These are phyloP conservation scores for Fragaria ananassa DNA, from an alignment of 306 rosid genomes.

Conservation along the genomic window DNA sequence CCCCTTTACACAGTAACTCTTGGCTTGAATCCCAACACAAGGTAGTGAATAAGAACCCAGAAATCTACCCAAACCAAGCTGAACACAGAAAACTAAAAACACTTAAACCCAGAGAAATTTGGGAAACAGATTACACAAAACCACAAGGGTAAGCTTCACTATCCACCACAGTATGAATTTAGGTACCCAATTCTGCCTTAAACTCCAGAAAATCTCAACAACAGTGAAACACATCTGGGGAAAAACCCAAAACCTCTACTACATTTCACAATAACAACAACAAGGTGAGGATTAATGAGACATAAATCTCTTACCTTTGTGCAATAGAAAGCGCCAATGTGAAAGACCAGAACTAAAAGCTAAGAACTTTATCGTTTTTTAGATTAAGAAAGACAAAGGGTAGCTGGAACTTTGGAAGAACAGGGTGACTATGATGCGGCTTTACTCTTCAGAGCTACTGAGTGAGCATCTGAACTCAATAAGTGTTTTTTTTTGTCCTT, in stretches of 20 bases:
- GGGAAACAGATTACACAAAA: neutral
- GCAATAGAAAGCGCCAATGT: slow-evolving; percentile 32
- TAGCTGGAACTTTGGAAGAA: no score
- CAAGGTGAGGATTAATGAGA: slow-evolving; percentile 1
- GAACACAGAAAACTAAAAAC: slow-evolving; percentile 4
- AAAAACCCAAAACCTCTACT: neutral
- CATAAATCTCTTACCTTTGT: slow-evolving; percentile 36
- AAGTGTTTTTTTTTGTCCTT: neutral
- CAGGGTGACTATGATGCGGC: no score
- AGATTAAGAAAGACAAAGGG: slow-evolving; percentile 3
- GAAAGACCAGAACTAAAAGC: slow-evolving; percentile 23
- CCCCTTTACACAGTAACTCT: neutral
- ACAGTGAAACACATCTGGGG: neutral
- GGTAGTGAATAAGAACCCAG: neutral
- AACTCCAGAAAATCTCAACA: slow-evolving; percentile 1
- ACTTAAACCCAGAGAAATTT: neutral
- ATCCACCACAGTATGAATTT: neutral
- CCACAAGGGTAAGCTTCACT: neutral
- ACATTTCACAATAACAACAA: neutral
- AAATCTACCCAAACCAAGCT: neutral
- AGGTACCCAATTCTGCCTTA: neutral
- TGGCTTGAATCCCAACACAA: neutral
- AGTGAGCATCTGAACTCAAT: neutral
- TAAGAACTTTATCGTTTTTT: neutral
- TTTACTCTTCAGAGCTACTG: neutral